Evolutionary conservation across 257 asterid genomes (phyloP), one percentile per base, ranked within the genome.

Genomic region (Datura wrightii): DNA sequence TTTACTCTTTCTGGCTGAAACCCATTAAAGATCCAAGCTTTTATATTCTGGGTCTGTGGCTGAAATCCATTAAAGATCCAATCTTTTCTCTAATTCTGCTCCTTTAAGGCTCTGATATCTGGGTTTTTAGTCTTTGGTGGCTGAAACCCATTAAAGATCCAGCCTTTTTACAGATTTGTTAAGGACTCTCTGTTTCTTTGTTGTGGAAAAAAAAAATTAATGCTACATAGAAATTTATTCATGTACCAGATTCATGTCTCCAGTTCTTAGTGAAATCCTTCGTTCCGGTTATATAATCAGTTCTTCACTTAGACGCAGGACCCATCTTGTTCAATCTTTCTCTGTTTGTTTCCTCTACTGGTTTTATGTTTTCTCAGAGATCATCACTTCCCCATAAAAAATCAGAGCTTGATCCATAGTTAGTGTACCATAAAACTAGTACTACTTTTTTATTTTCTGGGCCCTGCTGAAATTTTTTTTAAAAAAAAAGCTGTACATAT

Each of bases 341-440:
- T 96, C 99, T 0, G 96, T 96, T 87, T 98, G 91, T 0, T 96
- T 96, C 85, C 98, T 96, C 82, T 94, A 94, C 90, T 94, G 99
- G 99, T 96, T 96, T 88, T 94, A 94, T 88, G 95, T 90, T 56
- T 94, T 94, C 72, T 96, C 99, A 90, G 91, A 85, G 90, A 37
- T 50, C 55, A 31, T 79, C 52, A 34, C 6, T 74, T 24, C 54
- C 14, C n/a, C 66, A 18, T 16, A 13, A 56, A 59, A 58, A 24
- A 24, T 1, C 31, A 7, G 6, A 7, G 6, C 6, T 44, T 15
- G 6, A 15, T 39, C 78, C 13, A 15, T 67, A 67, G 74, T 66
- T 31, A 0, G 31, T 24, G 31, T 24, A 24, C 31, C 31, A 24
- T 24, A 24, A 0, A 24, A 24, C 31, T 24, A 24, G 31, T 24